phyloP scores from a whole-genome alignment of 2,329 filamentous ascomycete genomes.

The Ceratocystis lukuohia region DNA sequence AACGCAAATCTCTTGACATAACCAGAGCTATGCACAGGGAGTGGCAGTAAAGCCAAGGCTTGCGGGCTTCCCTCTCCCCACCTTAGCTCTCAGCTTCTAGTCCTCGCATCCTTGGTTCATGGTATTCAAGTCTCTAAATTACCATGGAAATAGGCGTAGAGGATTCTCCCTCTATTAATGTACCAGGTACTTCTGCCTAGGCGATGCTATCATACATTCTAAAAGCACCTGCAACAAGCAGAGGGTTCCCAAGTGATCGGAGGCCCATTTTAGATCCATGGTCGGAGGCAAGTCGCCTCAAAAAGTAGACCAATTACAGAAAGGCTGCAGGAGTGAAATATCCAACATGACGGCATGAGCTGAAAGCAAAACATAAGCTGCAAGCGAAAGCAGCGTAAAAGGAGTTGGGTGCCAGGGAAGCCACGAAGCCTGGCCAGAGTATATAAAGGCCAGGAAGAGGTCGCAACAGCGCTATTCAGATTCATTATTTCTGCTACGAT shows the following conservation, averaged over 20 bases:
- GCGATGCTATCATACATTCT: neutral
- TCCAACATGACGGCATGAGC: neutral
- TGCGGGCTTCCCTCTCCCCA: neutral
- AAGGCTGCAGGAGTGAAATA: neutral
- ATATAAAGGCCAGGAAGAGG: neutral
- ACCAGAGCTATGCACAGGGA: neutral
- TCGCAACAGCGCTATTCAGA: neutral
- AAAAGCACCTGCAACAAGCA: neutral
- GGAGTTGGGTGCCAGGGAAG: neutral
- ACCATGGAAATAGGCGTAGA: neutral
- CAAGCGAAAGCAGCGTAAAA: neutral
- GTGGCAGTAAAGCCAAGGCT: neutral
- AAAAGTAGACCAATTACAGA: neutral
- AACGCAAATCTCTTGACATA: slow-evolving; percentile 2
- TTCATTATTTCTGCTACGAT: neutral
- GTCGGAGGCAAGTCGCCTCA: neutral
- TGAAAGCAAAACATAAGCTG: slow-evolving; percentile 7
- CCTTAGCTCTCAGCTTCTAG: neutral
- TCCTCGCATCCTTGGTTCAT: neutral
- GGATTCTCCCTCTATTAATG: neutral
- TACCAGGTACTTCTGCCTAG: neutral
- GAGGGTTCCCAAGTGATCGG: neutral
- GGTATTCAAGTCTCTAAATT: neutral
- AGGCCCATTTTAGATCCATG: neutral
- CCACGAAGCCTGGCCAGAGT: neutral